Evolutionary conservation across 169 alveolate genomes (phyloP).

Genomic region (Theileria sp.): DNA sequence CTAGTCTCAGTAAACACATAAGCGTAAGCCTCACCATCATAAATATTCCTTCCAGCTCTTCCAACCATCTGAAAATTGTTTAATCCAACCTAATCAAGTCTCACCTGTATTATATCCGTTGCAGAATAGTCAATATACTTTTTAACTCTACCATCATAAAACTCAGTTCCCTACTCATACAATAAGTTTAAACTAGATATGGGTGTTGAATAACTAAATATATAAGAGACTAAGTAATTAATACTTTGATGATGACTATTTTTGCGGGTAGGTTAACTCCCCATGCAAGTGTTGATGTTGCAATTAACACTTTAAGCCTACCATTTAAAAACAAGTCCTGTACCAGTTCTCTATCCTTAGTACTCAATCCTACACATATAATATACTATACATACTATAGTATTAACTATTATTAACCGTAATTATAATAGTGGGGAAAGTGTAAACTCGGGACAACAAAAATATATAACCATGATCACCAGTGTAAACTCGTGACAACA

Average conservation of each 20-base stretch:
- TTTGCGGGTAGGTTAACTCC: conserved; percentile 99
- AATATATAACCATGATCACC: neutral
- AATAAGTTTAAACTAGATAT: neutral
- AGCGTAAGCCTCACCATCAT: conserved; percentile 95
- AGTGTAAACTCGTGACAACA: no score
- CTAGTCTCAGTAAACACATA: conserved; percentile 93
- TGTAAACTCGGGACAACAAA: neutral
- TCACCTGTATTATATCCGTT: conserved; percentile 67
- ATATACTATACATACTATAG: conserved; percentile 73
- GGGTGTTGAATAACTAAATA: neutral
- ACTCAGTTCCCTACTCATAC: conserved; percentile 68
- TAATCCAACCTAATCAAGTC: neutral
- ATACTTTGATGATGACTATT: conserved; percentile 92
- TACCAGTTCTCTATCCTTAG: conserved; percentile 92
- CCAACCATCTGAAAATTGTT: conserved; percentile 91
- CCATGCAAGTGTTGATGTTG: conserved; percentile 99
- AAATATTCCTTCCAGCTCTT: conserved; percentile 99
- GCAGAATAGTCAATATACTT: conserved; percentile 66
- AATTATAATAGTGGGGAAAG: neutral
- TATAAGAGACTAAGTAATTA: neutral
- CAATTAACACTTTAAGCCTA: conserved; percentile 90
- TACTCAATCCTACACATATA: conserved; percentile 86
- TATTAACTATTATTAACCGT: neutral
- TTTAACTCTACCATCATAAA: conserved; percentile 72
- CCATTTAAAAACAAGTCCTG: conserved; percentile 92